Conservation (phyloP, 768 basidiomycete species). For the Pleurotus cornucopiae region DNA sequence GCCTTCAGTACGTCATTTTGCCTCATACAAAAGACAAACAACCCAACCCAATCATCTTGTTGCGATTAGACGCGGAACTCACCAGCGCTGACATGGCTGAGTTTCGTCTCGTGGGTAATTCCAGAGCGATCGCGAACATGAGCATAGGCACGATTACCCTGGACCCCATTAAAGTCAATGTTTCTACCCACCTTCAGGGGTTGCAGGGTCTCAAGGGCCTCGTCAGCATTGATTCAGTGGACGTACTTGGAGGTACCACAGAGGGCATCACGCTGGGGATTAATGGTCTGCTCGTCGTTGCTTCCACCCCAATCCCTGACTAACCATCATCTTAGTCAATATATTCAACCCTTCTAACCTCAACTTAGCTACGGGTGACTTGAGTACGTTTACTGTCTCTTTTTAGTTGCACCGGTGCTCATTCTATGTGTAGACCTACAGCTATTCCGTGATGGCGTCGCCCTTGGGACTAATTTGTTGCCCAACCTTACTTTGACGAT, state of each 20-base stretch:
- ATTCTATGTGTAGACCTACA: conserved; percentile 41
- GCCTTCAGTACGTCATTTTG: conserved; percentile 45
- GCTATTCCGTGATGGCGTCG: conserved; percentile 43
- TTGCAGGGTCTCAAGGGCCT: conserved; percentile 55
- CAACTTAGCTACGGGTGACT: conserved; percentile 55
- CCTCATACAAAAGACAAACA: not conserved
- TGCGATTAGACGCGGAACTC: conserved; percentile 45
- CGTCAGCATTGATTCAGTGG: conserved; percentile 54
- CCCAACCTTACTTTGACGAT: conserved; percentile 54
- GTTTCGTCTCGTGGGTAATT: conserved; percentile 58
- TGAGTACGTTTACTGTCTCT: conserved; percentile 37
- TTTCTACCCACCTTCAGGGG: conserved; percentile 56
- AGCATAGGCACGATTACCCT: conserved; percentile 66
- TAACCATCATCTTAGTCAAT: conserved; percentile 32
- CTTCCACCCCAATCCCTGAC: too few species aligned
- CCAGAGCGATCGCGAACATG: conserved; percentile 55
- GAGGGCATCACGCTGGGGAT: conserved; percentile 59
- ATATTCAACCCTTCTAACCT: conserved; percentile 70
- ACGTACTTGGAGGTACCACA: conserved; percentile 60
- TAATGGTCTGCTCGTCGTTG: conserved; percentile 31
- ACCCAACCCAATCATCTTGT: conserved; percentile 1
- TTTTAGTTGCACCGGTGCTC: not conserved
- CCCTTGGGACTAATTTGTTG: conserved; percentile 58
- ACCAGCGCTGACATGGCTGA: conserved; percentile 42
- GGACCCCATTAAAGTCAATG: conserved; percentile 68